phyloP scores from a whole-genome alignment of 768 basidiomycete species.

The Hypholoma sublateritium region DNA sequence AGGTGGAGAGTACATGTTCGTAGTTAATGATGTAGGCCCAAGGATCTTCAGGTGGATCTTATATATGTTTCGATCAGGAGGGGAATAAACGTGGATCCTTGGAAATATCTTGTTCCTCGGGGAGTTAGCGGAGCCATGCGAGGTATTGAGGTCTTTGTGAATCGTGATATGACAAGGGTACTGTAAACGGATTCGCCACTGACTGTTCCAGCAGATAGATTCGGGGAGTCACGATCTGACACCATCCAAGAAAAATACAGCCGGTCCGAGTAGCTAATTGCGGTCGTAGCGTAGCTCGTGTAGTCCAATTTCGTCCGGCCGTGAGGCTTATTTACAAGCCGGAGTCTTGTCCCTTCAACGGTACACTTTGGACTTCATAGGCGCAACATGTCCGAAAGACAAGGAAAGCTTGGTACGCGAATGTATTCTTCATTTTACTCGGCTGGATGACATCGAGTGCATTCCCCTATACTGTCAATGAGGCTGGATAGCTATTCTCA shows the following conservation, averaged over 20 bases:
- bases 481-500: slow-evolving; percentile 7
- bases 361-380: neutral
- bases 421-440: no score
- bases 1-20: slow-evolving; percentile 20
- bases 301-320: slow-evolving; percentile 23
- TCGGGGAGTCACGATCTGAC: slow-evolving; percentile 4
- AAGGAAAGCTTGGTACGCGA: neutral
- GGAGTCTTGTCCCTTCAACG: neutral
- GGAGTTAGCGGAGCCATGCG: slow-evolving; percentile 38
- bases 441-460: no score
- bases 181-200: slow-evolving; percentile 14
- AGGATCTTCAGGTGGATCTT: slow-evolving; percentile 13
- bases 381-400: neutral
- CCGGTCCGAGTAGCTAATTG: slow-evolving; percentile 20
- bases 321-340: slow-evolving; percentile 27
- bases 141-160: slow-evolving; percentile 18
- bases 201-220: slow-evolving; percentile 14
- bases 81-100: slow-evolving; percentile 21
- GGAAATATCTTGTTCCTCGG: slow-evolving; percentile 34
- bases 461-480: neutral
- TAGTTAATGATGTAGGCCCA: slow-evolving; percentile 1
- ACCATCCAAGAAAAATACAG: slow-evolving; percentile 11
- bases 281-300: slow-evolving; percentile 15
- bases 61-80: slow-evolving; percentile 19
- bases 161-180: slow-evolving; percentile 13